These are phyloP conservation scores for Globisporangium radiosum DNA, from an alignment of 352 stramenopile species.

Conservation along the genomic window DNA sequence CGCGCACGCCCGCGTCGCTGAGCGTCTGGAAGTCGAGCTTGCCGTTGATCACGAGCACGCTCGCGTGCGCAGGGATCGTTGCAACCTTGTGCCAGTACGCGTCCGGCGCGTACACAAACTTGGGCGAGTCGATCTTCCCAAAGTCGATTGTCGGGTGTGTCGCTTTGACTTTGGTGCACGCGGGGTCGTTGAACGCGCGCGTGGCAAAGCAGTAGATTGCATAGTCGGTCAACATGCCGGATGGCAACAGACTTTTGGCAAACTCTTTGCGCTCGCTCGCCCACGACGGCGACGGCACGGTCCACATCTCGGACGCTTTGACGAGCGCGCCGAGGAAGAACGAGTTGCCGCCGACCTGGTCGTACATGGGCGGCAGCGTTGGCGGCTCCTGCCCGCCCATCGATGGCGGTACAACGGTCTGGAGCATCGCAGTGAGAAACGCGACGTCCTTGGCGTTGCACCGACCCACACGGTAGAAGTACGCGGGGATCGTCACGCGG, in stretches of 20 bases:
- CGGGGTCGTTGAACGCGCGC: slow-evolving; percentile 1
- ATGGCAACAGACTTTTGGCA: slow-evolving; percentile 7
- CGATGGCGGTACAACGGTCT: not conserved
- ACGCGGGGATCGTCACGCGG: slow-evolving; percentile 3
- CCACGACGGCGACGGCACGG: slow-evolving; percentile 13
- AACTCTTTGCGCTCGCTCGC: slow-evolving; percentile 1
- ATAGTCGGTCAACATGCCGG: slow-evolving; percentile 1
- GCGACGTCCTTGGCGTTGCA: slow-evolving; percentile 1
- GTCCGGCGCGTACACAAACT: slow-evolving; percentile 20
- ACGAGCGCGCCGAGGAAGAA: slow-evolving; percentile 18
- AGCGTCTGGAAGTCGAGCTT: slow-evolving; percentile 16
- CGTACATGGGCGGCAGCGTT: no score
- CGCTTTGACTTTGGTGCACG: slow-evolving; percentile 5
- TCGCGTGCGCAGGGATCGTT: slow-evolving; percentile 11
- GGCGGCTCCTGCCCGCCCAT: no score
- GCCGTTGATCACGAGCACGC: slow-evolving; percentile 22
- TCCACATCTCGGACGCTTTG: slow-evolving; percentile 23
- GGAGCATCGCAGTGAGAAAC: not conserved
- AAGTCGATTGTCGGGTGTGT: not conserved
- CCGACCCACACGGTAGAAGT: slow-evolving; percentile 5
- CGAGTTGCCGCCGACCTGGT: not conserved
- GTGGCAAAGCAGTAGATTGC: slow-evolving; percentile 13
- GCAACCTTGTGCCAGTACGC: slow-evolving; percentile 19
- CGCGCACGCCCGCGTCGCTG: not conserved
- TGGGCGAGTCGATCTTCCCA: not conserved